These are phyloP conservation scores for Trichothecium roseum DNA, from an alignment of 2,329 filamentous ascomycete genomes.

Conservation along the genomic window DNA sequence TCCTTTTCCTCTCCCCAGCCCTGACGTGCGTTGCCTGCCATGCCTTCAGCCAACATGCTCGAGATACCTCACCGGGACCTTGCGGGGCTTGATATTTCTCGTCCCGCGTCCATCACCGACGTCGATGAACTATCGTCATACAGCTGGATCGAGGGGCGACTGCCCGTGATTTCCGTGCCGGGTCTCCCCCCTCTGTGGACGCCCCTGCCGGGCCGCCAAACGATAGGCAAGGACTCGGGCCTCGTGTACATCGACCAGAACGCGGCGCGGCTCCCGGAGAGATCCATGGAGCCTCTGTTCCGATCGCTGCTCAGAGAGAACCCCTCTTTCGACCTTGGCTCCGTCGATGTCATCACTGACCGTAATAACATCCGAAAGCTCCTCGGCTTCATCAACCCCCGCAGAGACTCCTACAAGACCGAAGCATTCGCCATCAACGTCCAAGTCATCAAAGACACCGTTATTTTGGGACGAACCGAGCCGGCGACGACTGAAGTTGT, in stretches of 20 bases:
- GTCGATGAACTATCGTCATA: conserved; percentile 34
- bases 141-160: conserved; percentile 32
- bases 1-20: too few relatives aligned
- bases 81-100: conserved; percentile 6
- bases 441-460: conserved; percentile 25
- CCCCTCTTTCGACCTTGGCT: conserved; percentile 25
- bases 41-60: too few relatives aligned
- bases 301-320: conserved; percentile 26
- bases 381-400: conserved; percentile 27
- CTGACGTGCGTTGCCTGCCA: too few relatives aligned
- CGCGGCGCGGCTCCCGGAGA: conserved; percentile 28
- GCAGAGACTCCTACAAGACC: conserved; percentile 10
- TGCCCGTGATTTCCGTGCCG: conserved; percentile 33
- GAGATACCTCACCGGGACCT: conserved; percentile 13
- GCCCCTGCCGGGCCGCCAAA: conserved; percentile 12
- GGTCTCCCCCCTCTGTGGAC: conserved; percentile 28
- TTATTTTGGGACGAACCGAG: conserved; percentile 25
- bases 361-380: conserved; percentile 39
- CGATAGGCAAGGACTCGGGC: conserved; percentile 26
- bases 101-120: conserved; percentile 20
- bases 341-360: conserved; percentile 31
- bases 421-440: conserved; percentile 29
- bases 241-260: conserved; percentile 33
- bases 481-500: conserved; percentile 16
- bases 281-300: conserved; percentile 35